Base-by-base conservation (phyloP, 1,284 basidiomycete species). In the Boletus putidus region DNA sequence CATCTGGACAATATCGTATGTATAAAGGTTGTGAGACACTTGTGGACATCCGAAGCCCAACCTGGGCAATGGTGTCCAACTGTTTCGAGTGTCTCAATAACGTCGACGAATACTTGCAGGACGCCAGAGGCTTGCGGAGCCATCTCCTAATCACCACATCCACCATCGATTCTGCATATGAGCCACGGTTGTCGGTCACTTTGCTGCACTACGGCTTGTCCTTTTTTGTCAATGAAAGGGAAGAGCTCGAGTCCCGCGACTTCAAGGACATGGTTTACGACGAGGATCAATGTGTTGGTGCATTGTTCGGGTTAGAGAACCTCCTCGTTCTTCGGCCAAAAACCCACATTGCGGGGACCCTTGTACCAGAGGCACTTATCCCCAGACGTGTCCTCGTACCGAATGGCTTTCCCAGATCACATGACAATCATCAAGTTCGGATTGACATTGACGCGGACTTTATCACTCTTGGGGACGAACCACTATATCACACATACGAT, bases 331-430 rank as follows among this genome's bases (percentile, higher is more conserved):
- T 83, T 11, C 62, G 72, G 12, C 62, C 67, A 1, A 68, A 63
- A 39, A 23, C 12, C 5, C 8, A 33, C 25, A 25, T 15, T 39
- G 39, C 14, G 58, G 50, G 12, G n/a, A n/a, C n/a, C n/a, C n/a
- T n/a, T n/a, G n/a, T n/a, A n/a, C n/a, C n/a, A n/a, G n/a, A n/a
- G 43, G 54, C 53, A 9, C 40, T 47, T 27, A 21, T 39, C 9
- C 64, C 64, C 5, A 71, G 73, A 21, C 55, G 61, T 9, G 64
- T 79, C n/a, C 58, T 81, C 14, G 69, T 81, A 29, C 80, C 80
- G 4, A 47, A 66, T 20, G 79, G 78, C 5, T 3, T 0, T 12
- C 6, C 11, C 11, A 1, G 5, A 25, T 3, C 4, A 21, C 16
- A 33, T 25, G 9, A 3, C 6, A 14, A n/a, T 12, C 11, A 36